A percentile compares a stretch with the other conserved stretches of the same genome.
phyloP scores from a whole-genome alignment of 1,139 yeast genomes.

The Blastobotrys apis region DNA sequence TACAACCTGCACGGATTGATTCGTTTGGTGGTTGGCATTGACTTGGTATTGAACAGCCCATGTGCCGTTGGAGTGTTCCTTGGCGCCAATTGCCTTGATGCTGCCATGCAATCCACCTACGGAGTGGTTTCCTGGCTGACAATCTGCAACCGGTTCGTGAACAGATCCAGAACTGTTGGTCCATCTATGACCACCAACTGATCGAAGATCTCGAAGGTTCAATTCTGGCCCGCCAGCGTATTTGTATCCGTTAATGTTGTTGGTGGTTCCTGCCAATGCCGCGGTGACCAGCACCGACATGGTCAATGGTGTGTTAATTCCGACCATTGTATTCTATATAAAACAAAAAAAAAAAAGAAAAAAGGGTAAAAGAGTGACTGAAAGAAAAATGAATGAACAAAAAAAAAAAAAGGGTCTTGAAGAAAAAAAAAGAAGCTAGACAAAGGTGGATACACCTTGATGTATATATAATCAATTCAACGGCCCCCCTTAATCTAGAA shows the following conservation, averaged over 20 bases:
- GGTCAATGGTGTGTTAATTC: not conserved
- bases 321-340: constrained; percentile 4
- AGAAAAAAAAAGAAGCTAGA: too few relatives aligned
- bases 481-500: too few relatives aligned
- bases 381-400: not conserved
- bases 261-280: constrained; percentile 1
- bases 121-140: not conserved
- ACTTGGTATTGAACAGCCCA: constrained; percentile 5
- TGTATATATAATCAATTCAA: too few relatives aligned
- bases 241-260: not conserved
- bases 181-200: not conserved
- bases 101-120: not conserved
- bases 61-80: not conserved
- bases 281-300: constrained; percentile 12
- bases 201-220: not conserved
- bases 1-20: constrained; percentile 1
- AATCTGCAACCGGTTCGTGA: not conserved
- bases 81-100: constrained; percentile 7
- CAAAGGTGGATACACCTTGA: too few relatives aligned
- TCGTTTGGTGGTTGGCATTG: not conserved
- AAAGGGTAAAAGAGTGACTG: constrained; percentile 1
- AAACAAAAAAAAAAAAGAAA: not conserved
- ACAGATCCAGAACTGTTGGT: not conserved
- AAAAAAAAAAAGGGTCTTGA: too few relatives aligned
- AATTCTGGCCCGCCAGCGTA: not conserved